Percentiles rank a stretch among this genome's conserved stretches.
Conservation (phyloP, 2,329 filamentous ascomycete genomes). For the Penicillium crustosum region DNA sequence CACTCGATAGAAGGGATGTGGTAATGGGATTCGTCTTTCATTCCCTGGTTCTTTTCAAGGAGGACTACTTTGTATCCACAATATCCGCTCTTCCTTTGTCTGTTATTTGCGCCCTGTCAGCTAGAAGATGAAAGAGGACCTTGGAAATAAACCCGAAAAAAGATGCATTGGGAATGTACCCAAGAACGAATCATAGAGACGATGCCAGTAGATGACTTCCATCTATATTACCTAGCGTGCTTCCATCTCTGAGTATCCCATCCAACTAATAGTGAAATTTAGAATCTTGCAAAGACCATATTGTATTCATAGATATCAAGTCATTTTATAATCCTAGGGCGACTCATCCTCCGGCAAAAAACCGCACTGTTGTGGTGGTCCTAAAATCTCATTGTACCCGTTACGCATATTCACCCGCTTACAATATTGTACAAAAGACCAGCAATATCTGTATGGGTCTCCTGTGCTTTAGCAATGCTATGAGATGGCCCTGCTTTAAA, state of each 20-base stretch:
- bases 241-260: neutral
- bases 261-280: too few relatives aligned
- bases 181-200: neutral
- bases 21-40: neutral
- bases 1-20: neutral
- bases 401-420: too few relatives aligned
- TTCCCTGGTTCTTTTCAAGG: neutral
- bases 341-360: neutral
- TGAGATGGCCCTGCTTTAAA: neutral
- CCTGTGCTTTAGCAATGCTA: neutral
- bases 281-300: too few relatives aligned
- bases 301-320: neutral
- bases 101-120: neutral
- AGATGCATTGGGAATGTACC: too few relatives aligned
- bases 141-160: too few relatives aligned
- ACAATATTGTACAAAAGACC: too few relatives aligned
- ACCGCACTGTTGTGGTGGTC: neutral
- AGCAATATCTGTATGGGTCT: too few relatives aligned
- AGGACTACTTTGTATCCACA: neutral
- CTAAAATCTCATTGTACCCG: neutral
- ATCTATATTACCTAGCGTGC: neutral
- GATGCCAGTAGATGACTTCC: too few relatives aligned
- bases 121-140: neutral
- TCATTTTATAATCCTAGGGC: neutral
- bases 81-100: neutral